Base-by-base conservation (phyloP, 768 basidiomycete species). In the Agrocybe chaxingu region DNA sequence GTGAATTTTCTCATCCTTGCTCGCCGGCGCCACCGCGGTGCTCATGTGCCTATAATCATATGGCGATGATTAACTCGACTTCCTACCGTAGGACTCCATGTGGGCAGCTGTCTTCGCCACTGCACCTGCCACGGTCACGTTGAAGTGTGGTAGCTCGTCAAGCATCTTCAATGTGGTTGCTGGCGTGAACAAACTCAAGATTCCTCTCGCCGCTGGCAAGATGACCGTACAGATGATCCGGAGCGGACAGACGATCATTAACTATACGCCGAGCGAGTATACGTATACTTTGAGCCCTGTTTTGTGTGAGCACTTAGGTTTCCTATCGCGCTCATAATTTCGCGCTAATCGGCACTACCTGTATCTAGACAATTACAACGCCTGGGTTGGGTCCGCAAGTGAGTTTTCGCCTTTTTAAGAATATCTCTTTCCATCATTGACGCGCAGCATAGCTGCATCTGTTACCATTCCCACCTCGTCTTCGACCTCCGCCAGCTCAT, bases 91-190 rank as follows among this genome's bases (percentile, higher is more conserved):
- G 71, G 82, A 86, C 60, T 76, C 73, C 11, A 73, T 89, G 52
- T 91, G 82, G 80, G 85, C 78, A 0, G 78, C 79, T 13, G 84
- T 82, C 1, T 79, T 86, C 59, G 71, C 81, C 30, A 79, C 76
- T 4, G 71, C 71, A 3, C 65, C 76, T 11, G 76, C 76, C 42
- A 74, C 70, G 10, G 80, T 88, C 43, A 77, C 73, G 10, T 70
- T 89, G 41, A 70, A 70, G 18, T 64, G 67, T 35, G 76, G 77
- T 11, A 57, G 67, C 54, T 70, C 73, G 6, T 64, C 68, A 35
- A 60, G 66, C 45, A 71, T 70, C 6, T 72, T 71, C 66, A 63
- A 74, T 71, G 70, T 76, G 50, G 35, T 64, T 51, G 57, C 70
- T 7, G 87, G 87, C 51, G 75, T 85, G 34, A 78, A 74, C 59